Conservation (phyloP, 495 filamentous ascomycete species). For the Hypoxylon crocopeplum region DNA sequence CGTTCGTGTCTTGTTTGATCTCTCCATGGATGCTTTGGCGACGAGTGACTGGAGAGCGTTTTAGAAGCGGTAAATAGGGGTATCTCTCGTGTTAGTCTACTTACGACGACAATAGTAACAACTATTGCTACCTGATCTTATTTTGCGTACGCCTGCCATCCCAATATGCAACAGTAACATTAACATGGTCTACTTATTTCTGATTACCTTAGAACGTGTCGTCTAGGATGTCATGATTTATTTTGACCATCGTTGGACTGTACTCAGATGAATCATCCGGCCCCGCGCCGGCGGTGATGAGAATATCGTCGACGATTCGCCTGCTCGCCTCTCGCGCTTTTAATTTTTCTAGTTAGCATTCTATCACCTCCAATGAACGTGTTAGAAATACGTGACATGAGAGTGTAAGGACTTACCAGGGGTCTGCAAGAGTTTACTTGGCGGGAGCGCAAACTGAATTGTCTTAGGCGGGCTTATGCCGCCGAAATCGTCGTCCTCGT, state of each 20-base stretch:
- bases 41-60: too few relatives aligned
- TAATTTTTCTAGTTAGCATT: slow-evolving; percentile 6
- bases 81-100: slow-evolving; percentile 32
- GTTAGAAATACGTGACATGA: neutral
- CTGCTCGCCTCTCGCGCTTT: slow-evolving; percentile 87
- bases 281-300: slow-evolving; percentile 83
- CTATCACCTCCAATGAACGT: too few relatives aligned
- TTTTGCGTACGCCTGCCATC: neutral
- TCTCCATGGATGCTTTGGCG: neutral
- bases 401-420: slow-evolving; percentile 71
- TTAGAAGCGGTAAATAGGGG: slow-evolving; percentile 14
- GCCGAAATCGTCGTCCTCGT: slow-evolving; percentile 65
- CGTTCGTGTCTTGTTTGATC: neutral
- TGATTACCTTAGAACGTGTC: slow-evolving; percentile 65
- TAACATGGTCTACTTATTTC: neutral
- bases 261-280: slow-evolving; percentile 61
- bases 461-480: slow-evolving; percentile 93
- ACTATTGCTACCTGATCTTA: slow-evolving; percentile 1
- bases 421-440: slow-evolving; percentile 85
- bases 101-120: slow-evolving; percentile 16
- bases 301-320: slow-evolving; percentile 88
- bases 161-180: neutral
- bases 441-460: slow-evolving; percentile 93
- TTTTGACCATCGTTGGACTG: slow-evolving; percentile 77
- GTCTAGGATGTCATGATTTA: slow-evolving; percentile 69